Conservation (phyloP, 345 rosid genomes). For the Rhodamnia rubescens region DNA sequence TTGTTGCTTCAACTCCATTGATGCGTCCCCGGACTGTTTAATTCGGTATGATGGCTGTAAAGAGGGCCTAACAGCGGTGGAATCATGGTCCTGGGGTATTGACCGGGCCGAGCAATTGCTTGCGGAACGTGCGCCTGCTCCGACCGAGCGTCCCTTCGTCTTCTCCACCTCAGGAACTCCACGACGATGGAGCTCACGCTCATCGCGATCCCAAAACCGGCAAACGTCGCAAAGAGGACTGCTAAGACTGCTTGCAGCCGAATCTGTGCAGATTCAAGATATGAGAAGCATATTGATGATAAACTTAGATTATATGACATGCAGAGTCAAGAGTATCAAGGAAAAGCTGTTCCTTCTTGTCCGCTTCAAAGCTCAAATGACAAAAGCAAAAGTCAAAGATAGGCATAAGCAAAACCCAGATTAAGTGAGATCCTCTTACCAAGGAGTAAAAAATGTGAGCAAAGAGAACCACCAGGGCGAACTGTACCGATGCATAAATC, state of each 20-base stretch:
- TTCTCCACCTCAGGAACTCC: slow-evolving; percentile 70
- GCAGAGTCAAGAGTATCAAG: neutral
- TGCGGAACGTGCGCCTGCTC: slow-evolving; percentile 5
- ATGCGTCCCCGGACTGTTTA: neutral
- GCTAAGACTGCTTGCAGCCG: slow-evolving; percentile 61
- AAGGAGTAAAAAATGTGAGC: slow-evolving; percentile 74
- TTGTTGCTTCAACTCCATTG: neutral
- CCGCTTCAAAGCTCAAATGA: neutral
- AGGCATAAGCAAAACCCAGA: neutral
- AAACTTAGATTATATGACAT: neutral
- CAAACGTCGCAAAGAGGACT: slow-evolving; percentile 64
- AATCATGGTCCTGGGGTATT: slow-evolving; percentile 13
- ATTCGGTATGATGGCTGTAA: neutral
- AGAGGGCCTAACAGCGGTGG: slow-evolving; percentile 1
- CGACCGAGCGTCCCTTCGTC: slow-evolving; percentile 30
- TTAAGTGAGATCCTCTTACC: slow-evolving; percentile 32
- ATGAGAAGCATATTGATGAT: neutral
- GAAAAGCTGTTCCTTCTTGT: neutral
- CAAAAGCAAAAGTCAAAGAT: neutral
- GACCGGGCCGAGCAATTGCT: slow-evolving; percentile 13
- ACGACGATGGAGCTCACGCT: slow-evolving; percentile 69
- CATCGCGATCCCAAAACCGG: slow-evolving; percentile 80
- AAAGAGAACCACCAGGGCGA: slow-evolving; percentile 70
- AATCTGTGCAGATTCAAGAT: slow-evolving; percentile 27
- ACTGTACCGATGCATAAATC: slow-evolving; percentile 78